Base-by-base conservation (phyloP, 495 filamentous ascomycete species). In the Parachaetomium inaequale region DNA sequence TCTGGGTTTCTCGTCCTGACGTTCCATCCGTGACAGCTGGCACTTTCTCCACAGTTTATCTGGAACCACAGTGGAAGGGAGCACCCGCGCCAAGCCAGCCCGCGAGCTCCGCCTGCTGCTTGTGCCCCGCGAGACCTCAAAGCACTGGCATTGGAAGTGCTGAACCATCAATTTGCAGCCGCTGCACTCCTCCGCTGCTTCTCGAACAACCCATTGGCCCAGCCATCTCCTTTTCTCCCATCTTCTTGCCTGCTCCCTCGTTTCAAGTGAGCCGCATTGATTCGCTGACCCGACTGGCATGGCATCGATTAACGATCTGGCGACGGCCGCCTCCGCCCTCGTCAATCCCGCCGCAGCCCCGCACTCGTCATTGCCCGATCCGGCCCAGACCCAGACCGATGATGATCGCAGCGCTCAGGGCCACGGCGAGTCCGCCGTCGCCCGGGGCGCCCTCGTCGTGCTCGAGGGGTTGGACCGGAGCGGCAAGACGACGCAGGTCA, bases 401-500 rank as follows among this genome's bases (percentile, higher is more conserved):
- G 55, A 32, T 17, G 34, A 25, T 28, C 11, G 23, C 36, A 23
- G 31, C 21, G 40, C 15, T 19, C 17, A 12, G 2, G 19, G 3
- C 3, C n/a, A 7, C n/a, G n/a, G 26, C 29, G 43, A 49, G 52
- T 25, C 55, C 32, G 40, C 36, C 57, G 50, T 55, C 3, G 56
- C 68, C 65, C 83, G 90, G 65, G 91, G 91, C 52, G 82, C 88
- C 34, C 84, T 98, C 43, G 86, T 98, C 51, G 89, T 94, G 19
- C 87, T 98, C 59, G 94, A 98, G 76, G 94, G 94, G 28, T 84
- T 98, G 57, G 94, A 98, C 70, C 88, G 91, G 61, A 89, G 93
- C 40, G 94, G 94, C 43, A 98, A 98, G 81, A 94, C 93, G 5
- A 97, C 93, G 32, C 94, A 98, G 80, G 92, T 90, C 66, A 82